phyloP scores from a whole-genome alignment of 1,284 basidiomycete species.

The Leucocoprinus gongylophorus region DNA sequence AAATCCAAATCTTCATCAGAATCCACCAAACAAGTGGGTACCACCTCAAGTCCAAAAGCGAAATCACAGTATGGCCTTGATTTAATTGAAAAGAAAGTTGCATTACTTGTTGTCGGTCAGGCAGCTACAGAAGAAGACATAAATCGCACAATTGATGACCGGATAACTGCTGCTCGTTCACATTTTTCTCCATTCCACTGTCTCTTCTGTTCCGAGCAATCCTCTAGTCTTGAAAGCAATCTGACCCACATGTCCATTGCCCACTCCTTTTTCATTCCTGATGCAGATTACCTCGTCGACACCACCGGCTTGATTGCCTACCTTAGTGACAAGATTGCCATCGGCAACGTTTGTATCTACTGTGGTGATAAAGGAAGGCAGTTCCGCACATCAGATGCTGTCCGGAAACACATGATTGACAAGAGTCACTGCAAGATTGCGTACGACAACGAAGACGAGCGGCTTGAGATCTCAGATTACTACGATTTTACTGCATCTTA shows the following conservation, averaged over 20 bases:
- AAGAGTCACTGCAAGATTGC: slow-evolving; percentile 96
- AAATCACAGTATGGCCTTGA: neutral
- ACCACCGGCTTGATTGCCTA: slow-evolving; percentile 77
- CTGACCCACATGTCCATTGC: slow-evolving; percentile 80
- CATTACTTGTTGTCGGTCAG: slow-evolving; percentile 23
- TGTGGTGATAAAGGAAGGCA: slow-evolving; percentile 79
- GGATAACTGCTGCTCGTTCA: slow-evolving; percentile 70
- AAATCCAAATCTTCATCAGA: slow-evolving; percentile 13
- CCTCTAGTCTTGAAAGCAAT: slow-evolving; percentile 56
- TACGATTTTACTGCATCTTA: slow-evolving; percentile 90
- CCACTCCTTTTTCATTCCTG: slow-evolving; percentile 97
- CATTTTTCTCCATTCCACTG: slow-evolving; percentile 63
- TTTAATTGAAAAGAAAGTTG: slow-evolving; percentile 5
- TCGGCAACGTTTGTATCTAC: slow-evolving; percentile 90
- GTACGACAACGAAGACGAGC: slow-evolving; percentile 77
- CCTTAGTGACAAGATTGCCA: slow-evolving; percentile 89
- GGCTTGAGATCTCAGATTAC: slow-evolving; percentile 86
- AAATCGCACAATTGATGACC: slow-evolving; percentile 59
- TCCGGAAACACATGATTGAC: slow-evolving; percentile 90
- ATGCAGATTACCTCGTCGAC: slow-evolving; percentile 87
- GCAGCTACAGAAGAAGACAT: slow-evolving; percentile 47
- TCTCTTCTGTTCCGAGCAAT: slow-evolving; percentile 75
- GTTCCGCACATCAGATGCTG: slow-evolving; percentile 76
- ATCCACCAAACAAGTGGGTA: neutral
- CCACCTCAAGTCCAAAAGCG: neutral